phyloP scores from a whole-genome alignment of 805 yeast genomes.

The Hanseniaspora jakobsenii region DNA sequence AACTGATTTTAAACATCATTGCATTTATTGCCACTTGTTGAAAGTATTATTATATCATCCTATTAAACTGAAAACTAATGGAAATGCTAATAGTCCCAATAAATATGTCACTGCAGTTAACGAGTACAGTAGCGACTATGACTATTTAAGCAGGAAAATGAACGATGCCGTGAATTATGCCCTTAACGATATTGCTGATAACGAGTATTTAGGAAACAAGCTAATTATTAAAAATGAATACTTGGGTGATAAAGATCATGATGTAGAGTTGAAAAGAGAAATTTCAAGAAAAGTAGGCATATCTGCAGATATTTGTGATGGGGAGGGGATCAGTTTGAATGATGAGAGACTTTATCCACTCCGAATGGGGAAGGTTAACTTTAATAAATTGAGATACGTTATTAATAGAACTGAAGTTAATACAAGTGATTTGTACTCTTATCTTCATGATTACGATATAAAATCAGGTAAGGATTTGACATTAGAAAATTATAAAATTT shows the following conservation, averaged over 20 bases:
- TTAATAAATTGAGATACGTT: background rate
- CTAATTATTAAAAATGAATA: too few species aligned
- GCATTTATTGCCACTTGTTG: constrained; percentile 10
- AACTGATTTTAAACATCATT: constrained; percentile 1
- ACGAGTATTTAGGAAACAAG: too few species aligned
- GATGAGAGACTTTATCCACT: too few species aligned
- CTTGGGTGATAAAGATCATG: too few species aligned
- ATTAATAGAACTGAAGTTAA: constrained; percentile 6
- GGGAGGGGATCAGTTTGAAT: background rate
- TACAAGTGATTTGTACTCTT: constrained; percentile 4
- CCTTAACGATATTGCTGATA: background rate
- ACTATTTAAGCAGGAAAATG: constrained; percentile 4
- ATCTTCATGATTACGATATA: background rate
- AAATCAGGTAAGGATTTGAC: constrained; percentile 3
- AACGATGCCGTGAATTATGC: constrained; percentile 1
- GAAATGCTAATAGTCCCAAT: background rate
- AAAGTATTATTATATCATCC: constrained; percentile 11
- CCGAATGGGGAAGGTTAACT: too few species aligned
- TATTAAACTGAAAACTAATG: background rate
- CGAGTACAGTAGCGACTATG: constrained; percentile 8
- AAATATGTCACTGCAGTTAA: constrained; percentile 1
- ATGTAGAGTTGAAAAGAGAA: too few species aligned
- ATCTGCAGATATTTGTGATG: background rate
- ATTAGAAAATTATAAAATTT: too few species aligned
- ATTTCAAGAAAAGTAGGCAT: background rate